Evolutionary conservation across 2,329 filamentous ascomycete genomes (phyloP).

Genomic region (Fusarium anguioides): DNA sequence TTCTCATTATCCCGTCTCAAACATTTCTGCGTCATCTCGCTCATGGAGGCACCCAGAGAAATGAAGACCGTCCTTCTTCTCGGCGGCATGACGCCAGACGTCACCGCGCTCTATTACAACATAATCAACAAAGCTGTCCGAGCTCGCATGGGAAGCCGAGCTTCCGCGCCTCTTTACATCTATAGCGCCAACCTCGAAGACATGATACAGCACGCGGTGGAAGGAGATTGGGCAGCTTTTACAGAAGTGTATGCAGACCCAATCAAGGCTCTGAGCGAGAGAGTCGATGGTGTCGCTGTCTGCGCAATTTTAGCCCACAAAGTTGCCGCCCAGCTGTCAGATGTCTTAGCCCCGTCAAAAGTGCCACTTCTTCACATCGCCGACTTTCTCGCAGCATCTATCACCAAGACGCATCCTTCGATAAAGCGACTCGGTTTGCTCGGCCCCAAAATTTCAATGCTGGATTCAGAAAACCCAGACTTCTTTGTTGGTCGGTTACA

Average conservation of each 20-base stretch:
- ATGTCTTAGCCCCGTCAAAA: not conserved
- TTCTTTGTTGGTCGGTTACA: not conserved
- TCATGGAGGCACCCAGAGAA: too few species aligned
- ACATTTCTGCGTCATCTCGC: too few species aligned
- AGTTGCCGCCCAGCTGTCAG: not conserved
- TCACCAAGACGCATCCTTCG: not conserved
- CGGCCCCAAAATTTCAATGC: not conserved
- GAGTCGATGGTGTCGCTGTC: not conserved
- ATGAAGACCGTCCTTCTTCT: slow-evolving; percentile 1
- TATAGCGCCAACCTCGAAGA: slow-evolving; percentile 10
- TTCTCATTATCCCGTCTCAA: too few species aligned
- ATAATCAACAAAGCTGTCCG: not conserved
- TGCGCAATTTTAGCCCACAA: slow-evolving; percentile 9
- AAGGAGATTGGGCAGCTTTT: not conserved
- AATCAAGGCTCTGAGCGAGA: not conserved
- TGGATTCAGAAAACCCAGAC: not conserved
- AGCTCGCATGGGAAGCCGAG: not conserved
- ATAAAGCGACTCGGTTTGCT: not conserved
- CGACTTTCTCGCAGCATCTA: not conserved
- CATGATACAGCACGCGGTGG: slow-evolving; percentile 1
- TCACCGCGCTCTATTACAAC: not conserved
- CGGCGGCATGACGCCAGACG: slow-evolving; percentile 8
- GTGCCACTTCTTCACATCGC: not conserved
- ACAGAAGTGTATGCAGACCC: not conserved
- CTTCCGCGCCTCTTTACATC: not conserved